Evolutionary conservation across 179 eudicot genomes (phyloP), one percentile per base, ranked within the genome.

Genomic region (Beta corolliflora): DNA sequence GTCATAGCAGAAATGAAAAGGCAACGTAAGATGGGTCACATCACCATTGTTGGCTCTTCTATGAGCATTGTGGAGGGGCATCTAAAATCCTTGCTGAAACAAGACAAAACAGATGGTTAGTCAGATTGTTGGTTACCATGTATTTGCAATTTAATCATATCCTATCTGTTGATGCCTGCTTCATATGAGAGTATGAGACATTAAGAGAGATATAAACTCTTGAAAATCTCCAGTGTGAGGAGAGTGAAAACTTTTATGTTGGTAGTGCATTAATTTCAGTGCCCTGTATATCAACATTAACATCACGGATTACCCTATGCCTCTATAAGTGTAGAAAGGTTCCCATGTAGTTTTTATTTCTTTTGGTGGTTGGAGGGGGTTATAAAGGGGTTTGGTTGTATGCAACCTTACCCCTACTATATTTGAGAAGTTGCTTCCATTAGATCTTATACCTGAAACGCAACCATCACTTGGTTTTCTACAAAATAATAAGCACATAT

Each of bases 1-100:
- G 61, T 74, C 12, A 64, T 79, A 86, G 81, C 88, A 94, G 98
- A 89, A 83, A 94, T 94, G 89, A 84, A 96, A 82, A 93, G 85
- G 87, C 97, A 93, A 85, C 86, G 99, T 45, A 96, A 96, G 87
- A 94, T 96, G 96, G 99, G 99, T 52, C 99, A 96, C 83, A 85
- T 96, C 73, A 96, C 97, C 12, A 80, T 96, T 15, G 91, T 92
- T 69, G 99, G 99, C 81, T 86, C 90, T 58, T 94, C 98, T 52
- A 78, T 94, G 92, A 87, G 84, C 76, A 84, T 85, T 80, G 91
- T 94, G 76, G 93, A 96, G 83, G 79, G 91, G 53, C 89, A 85
- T 23, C 80, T 96, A 64, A 87, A 90, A 76, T 84, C 90, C 29
- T 78, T 91, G 85, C 72, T 91, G 70, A 82, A 67, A 56, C 92